Evolutionary conservation across 345 rosid species (phyloP).

Genomic region (Lepidium africanum): DNA sequence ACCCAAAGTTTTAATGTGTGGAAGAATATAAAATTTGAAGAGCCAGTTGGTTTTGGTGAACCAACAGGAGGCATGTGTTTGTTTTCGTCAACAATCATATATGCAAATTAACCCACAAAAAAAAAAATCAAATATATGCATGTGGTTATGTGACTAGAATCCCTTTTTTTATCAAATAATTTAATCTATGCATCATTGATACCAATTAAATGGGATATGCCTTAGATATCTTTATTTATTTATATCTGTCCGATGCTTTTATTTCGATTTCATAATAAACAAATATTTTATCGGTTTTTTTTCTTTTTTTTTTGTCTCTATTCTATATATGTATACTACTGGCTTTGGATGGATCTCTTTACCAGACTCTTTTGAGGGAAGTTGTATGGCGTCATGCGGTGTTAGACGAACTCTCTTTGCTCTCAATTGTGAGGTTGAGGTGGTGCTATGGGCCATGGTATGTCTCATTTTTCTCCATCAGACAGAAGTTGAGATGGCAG

Average conservation of each 20-base stretch:
- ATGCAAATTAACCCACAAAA: too few species aligned
- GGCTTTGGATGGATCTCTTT: too few species aligned
- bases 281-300: not conserved
- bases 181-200: conserved; percentile 8
- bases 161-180: not conserved
- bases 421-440: too few species aligned
- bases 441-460: too few species aligned
- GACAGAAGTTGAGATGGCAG: too few species aligned
- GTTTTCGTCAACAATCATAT: not conserved
- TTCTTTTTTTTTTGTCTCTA: not conserved
- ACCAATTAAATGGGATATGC: conserved; percentile 19
- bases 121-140: not conserved
- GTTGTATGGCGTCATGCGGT: too few species aligned
- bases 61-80: not conserved
- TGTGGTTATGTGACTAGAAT: conserved; percentile 3
- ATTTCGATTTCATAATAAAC: not conserved
- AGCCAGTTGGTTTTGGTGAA: conserved; percentile 4
- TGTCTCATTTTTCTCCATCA: too few species aligned
- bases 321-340: not conserved
- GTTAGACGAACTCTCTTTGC: too few species aligned
- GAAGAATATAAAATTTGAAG: not conserved
- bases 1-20: not conserved
- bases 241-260: conserved; percentile 1
- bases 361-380: too few species aligned
- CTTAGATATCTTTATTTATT: conserved; percentile 1